These are phyloP conservation scores for Thelonectria olida DNA, from an alignment of 2,329 filamentous ascomycete species.

Conservation along the genomic window DNA sequence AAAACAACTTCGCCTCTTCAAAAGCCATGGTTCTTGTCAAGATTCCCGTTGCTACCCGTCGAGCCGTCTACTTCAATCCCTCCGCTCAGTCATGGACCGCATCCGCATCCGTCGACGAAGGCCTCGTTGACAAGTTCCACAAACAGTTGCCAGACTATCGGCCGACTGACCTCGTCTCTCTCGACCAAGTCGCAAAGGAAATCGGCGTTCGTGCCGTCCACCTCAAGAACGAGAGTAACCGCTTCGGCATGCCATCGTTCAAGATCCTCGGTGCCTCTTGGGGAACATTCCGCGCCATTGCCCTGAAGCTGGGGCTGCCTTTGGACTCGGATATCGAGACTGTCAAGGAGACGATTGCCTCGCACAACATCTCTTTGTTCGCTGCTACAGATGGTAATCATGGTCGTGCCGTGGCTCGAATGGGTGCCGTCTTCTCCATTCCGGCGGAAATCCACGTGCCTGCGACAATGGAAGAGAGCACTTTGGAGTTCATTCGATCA, in stretches of 20 bases:
- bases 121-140: conserved; percentile 60
- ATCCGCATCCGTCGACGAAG: conserved; percentile 6
- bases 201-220: conserved; percentile 67
- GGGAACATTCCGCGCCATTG: conserved; percentile 70
- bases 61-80: conserved; percentile 38
- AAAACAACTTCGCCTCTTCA: too few relatives aligned
- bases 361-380: conserved; percentile 55
- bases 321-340: conserved; percentile 53
- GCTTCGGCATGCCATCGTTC: conserved; percentile 77
- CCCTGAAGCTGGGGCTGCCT: conserved; percentile 53
- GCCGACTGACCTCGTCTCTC: conserved; percentile 60
- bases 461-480: conserved; percentile 61
- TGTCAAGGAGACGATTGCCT: conserved; percentile 47
- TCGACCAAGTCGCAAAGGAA: conserved; percentile 64
- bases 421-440: conserved; percentile 69
- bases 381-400: conserved; percentile 82
- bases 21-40: too few relatives aligned
- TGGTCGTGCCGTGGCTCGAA: conserved; percentile 76
- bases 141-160: conserved; percentile 64
- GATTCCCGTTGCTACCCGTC: conserved; percentile 32
- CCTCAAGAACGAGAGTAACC: conserved; percentile 75
- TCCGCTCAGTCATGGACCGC: conserved; percentile 28
- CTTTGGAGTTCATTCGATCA: conserved; percentile 61
- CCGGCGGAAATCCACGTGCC: conserved; percentile 71
- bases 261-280: conserved; percentile 85